Conservation (phyloP, 2,329 filamentous ascomycete genomes). For the Alternaria alternata region DNA sequence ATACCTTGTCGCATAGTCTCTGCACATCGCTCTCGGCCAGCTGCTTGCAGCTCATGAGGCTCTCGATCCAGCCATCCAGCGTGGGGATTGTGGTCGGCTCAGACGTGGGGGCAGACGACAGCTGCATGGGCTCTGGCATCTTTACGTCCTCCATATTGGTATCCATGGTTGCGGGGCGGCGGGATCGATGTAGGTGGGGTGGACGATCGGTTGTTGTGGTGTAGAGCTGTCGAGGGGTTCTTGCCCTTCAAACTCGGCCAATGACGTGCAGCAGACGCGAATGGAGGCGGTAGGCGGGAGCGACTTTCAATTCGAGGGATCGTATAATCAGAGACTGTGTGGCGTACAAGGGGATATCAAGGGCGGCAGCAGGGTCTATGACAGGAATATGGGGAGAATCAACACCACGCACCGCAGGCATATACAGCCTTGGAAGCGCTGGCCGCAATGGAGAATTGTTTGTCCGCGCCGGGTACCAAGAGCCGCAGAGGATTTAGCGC, state of each 20-base stretch:
- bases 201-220: conserved; percentile 40
- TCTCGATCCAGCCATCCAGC: conserved; percentile 98
- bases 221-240: conserved; percentile 45
- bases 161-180: conserved; percentile 72
- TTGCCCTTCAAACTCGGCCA: conserved; percentile 48
- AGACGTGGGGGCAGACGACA: conserved; percentile 71
- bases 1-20: conserved; percentile 95
- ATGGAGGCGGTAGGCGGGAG: conserved; percentile 13
- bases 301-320: conserved; percentile 4
- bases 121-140: conserved; percentile 77
- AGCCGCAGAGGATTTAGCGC: conserved; percentile 10
- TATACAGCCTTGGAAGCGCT: conserved; percentile 18
- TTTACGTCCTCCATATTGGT: conserved; percentile 99
- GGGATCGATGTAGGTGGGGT: conserved; percentile 30
- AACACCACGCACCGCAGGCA: conserved; percentile 25
- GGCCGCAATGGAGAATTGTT: conserved; percentile 14
- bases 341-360: conserved; percentile 22
- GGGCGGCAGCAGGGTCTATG: conserved; percentile 29
- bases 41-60: conserved; percentile 98
- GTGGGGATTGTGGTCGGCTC: conserved; percentile 92
- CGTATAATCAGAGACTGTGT: conserved; percentile 13
- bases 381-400: conserved; percentile 33
- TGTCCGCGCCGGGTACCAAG: conserved; percentile 9
- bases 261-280: conserved; percentile 45
- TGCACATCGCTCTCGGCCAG: conserved; percentile 93